Evolutionary conservation across 2,329 filamentous ascomycete genomes (phyloP).

Genomic region (Sporothrix brasiliensis): DNA sequence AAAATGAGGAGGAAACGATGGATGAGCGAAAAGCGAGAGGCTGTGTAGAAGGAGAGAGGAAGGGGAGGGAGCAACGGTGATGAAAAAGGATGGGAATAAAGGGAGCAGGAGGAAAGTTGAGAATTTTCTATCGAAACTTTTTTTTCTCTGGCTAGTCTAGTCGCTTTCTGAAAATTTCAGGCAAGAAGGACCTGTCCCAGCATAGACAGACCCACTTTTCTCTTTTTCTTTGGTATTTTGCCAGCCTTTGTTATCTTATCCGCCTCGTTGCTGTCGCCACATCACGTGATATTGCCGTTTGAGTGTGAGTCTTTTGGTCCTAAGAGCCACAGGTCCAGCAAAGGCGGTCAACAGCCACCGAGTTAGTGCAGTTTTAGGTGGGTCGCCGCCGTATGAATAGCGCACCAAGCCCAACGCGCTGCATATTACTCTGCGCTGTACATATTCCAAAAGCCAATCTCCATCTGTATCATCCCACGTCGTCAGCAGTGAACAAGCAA

Average conservation of each 20-base stretch:
- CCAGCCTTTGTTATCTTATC: neutral
- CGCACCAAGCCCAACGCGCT: neutral
- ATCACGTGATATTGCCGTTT: slow-evolving; percentile 28
- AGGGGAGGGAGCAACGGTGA: slow-evolving; percentile 7
- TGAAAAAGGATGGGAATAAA: slow-evolving; percentile 7
- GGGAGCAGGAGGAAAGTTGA: slow-evolving; percentile 32
- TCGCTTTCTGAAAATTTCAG: slow-evolving; percentile 27
- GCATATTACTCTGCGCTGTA: slow-evolving; percentile 37
- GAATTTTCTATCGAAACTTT: slow-evolving; percentile 35
- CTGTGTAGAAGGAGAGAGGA: slow-evolving; percentile 16
- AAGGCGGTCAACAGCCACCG: neutral
- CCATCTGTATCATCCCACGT: slow-evolving; percentile 58
- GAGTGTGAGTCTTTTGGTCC: neutral
- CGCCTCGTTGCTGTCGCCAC: slow-evolving; percentile 31
- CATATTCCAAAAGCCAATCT: slow-evolving; percentile 77
- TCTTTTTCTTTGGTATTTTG: slow-evolving; percentile 37
- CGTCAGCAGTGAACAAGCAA: neutral
- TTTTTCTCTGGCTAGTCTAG: slow-evolving; percentile 32
- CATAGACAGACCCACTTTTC: slow-evolving; percentile 26
- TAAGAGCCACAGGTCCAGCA: neutral
- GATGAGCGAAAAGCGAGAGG: slow-evolving; percentile 9
- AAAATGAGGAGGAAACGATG: neutral
- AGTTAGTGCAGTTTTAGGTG: neutral
- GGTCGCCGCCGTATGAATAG: too few relatives aligned
- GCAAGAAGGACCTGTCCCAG: slow-evolving; percentile 2